phyloP scores from a whole-genome alignment of 2,329 filamentous ascomycete genomes.

The Neofusicoccum kwambonambiense region DNA sequence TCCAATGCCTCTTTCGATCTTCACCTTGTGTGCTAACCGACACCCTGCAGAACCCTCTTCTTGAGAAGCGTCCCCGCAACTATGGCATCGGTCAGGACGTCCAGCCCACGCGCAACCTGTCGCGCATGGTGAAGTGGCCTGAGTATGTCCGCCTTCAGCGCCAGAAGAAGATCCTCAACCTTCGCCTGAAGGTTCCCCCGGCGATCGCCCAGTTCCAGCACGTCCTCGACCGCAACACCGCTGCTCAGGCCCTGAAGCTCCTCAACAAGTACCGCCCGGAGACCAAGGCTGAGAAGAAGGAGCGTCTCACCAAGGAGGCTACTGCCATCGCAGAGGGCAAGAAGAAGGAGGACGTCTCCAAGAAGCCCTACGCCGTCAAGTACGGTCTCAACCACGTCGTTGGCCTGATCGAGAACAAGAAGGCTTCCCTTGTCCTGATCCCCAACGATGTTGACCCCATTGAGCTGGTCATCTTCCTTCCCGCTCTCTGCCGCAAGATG shows the following conservation, averaged over 20 bases:
- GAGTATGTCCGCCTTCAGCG: constrained; percentile 95
- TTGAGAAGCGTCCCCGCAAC: constrained; percentile 98
- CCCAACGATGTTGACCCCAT: constrained; percentile 99
- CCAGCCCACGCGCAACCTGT: constrained; percentile 85
- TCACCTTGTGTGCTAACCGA: background rate
- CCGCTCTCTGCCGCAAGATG: constrained; percentile 99
- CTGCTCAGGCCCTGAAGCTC: constrained; percentile 96
- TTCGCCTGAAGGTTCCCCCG: constrained; percentile 97
- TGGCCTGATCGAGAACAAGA: constrained; percentile 75
- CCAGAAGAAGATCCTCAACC: constrained; percentile 91
- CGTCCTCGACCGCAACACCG: constrained; percentile 68
- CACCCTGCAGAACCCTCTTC: constrained; percentile 83
- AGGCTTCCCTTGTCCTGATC: constrained; percentile 96
- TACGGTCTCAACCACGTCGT: constrained; percentile 98
- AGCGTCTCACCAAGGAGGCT: constrained; percentile 96
- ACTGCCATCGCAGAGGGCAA: constrained; percentile 97
- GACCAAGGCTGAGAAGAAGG: constrained; percentile 99
- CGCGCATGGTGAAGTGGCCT: constrained; percentile 94
- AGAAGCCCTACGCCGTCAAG: constrained; percentile 99
- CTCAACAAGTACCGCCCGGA: constrained; percentile 99
- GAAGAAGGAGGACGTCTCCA: constrained; percentile 99
- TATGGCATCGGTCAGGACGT: constrained; percentile 99
- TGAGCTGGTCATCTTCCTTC: constrained; percentile 98
- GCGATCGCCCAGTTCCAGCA: constrained; percentile 97
- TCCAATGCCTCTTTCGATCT: background rate